A percentile compares a stretch with the other conserved stretches of the same genome.
phyloP scores from a whole-genome alignment of 495 filamentous ascomycete species.

The Penicillium desertorum region DNA sequence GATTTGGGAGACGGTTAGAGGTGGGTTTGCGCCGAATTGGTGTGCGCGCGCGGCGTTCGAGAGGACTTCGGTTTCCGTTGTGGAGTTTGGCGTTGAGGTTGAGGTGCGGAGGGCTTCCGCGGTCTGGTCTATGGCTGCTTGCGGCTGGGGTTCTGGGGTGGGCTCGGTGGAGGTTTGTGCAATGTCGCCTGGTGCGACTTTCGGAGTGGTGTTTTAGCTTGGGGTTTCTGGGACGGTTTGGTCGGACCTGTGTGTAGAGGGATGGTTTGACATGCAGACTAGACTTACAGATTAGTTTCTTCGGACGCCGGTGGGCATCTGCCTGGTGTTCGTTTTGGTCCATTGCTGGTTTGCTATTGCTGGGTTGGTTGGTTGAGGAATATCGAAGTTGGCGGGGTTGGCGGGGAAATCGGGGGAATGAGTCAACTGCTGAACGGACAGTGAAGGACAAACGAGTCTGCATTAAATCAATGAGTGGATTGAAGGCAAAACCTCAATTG shows the following conservation, averaged over 20 bases:
- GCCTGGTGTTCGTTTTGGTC: conserved; percentile 11
- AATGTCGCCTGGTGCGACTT: conserved; percentile 50
- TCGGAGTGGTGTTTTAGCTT: conserved; percentile 20
- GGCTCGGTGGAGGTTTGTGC: conserved; percentile 21
- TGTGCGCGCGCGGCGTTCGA: conserved; percentile 46
- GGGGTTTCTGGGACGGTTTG: not conserved
- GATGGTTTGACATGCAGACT: conserved; percentile 1
- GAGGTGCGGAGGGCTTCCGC: conserved; percentile 31
- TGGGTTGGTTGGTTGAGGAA: conserved; percentile 12
- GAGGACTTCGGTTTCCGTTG: conserved; percentile 36
- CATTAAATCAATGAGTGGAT: not conserved
- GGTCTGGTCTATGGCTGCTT: conserved; percentile 37
- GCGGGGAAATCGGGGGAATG: conserved; percentile 23
- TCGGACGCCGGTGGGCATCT: conserved; percentile 32
- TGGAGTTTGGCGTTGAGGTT: conserved; percentile 40
- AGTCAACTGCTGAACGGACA: conserved; percentile 17
- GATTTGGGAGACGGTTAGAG: conserved; percentile 42
- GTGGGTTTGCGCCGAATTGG: conserved; percentile 50
- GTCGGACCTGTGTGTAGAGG: not conserved
- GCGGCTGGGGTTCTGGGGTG: conserved; percentile 49
- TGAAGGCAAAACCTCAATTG: not conserved
- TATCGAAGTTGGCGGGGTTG: conserved; percentile 20
- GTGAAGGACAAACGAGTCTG: not conserved
- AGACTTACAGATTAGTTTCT: conserved; percentile 48
- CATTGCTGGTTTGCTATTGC: conserved; percentile 14